Percentiles rank a stretch among this genome's conserved stretches.
Evolutionary conservation across 2,329 filamentous ascomycete genomes (phyloP).

Genomic region (Cryphonectria parasitica): DNA sequence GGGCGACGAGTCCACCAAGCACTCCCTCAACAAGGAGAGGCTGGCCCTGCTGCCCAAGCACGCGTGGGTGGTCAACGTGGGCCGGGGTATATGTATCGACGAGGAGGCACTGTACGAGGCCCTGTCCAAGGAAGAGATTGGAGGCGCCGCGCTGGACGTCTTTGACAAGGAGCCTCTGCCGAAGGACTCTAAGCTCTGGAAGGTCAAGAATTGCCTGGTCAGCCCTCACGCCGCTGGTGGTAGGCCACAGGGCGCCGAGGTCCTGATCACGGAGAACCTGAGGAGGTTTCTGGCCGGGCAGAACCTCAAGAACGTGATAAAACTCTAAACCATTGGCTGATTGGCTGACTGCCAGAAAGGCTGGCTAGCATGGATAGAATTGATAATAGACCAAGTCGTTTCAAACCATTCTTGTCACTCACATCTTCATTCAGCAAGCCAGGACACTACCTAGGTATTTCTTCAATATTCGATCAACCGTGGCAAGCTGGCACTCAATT

Average conservation of each 20-base stretch:
- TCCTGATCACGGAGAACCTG: conserved; percentile 64
- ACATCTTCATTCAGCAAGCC: not conserved
- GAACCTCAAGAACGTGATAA: conserved; percentile 59
- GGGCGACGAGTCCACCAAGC: conserved; percentile 57
- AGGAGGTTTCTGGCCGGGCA: conserved; percentile 62
- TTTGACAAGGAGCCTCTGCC: conserved; percentile 51
- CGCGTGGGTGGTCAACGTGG: conserved; percentile 59
- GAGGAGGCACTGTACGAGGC: conserved; percentile 41
- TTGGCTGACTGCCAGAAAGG: not conserved
- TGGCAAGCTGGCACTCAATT: not conserved
- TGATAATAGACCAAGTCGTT: not conserved
- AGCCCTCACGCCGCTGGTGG: conserved; percentile 64
- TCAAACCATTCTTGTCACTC: not conserved
- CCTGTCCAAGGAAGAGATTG: conserved; percentile 36
- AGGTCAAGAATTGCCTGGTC: conserved; percentile 55
- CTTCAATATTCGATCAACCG: not conserved
- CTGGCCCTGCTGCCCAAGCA: conserved; percentile 59
- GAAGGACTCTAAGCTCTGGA: conserved; percentile 50
- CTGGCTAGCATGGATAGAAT: not conserved
- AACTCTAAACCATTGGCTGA: conserved; percentile 2
- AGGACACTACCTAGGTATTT: too few species aligned
- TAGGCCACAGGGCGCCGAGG: conserved; percentile 63
- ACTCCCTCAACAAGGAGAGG: conserved; percentile 59
- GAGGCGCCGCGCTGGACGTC: conserved; percentile 44
- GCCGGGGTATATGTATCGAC: conserved; percentile 41